Evolutionary conservation across 306 rosid genomes (phyloP).

Genomic region (Pueraria montana): DNA sequence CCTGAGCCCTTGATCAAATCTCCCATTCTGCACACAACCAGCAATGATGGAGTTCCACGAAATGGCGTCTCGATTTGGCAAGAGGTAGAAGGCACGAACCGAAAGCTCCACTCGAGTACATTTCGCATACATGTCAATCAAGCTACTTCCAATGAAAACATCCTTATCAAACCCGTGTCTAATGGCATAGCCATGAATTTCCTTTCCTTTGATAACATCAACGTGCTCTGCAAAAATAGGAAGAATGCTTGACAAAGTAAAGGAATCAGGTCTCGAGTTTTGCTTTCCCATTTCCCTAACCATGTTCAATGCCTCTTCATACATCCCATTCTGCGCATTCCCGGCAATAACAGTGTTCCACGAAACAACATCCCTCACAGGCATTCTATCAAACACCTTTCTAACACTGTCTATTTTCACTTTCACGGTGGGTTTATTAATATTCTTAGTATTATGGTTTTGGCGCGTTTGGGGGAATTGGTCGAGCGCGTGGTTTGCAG

Average conservation of each 20-base stretch:
- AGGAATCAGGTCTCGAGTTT: slow-evolving; percentile 74
- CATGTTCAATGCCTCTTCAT: slow-evolving; percentile 63
- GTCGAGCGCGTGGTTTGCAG: slow-evolving; percentile 37
- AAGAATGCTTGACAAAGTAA: slow-evolving; percentile 84
- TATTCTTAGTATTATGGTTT: not conserved
- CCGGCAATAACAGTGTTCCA: slow-evolving; percentile 90
- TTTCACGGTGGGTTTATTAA: not conserved
- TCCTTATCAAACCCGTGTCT: slow-evolving; percentile 75
- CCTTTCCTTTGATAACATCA: slow-evolving; percentile 75
- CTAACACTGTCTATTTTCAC: slow-evolving; percentile 57
- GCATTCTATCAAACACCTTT: slow-evolving; percentile 82
- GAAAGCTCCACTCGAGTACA: slow-evolving; percentile 68
- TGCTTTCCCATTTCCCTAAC: slow-evolving; percentile 68
- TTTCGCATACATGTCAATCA: slow-evolving; percentile 91
- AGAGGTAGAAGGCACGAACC: slow-evolving; percentile 57
- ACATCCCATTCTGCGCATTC: slow-evolving; percentile 75
- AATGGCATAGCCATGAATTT: slow-evolving; percentile 79
- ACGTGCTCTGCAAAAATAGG: slow-evolving; percentile 80
- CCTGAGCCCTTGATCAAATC: slow-evolving; percentile 69
- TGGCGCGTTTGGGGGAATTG: slow-evolving; percentile 35
- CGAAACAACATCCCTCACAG: slow-evolving; percentile 75
- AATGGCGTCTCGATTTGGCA: slow-evolving; percentile 63
- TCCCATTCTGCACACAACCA: slow-evolving; percentile 89
- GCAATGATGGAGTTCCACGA: slow-evolving; percentile 90
- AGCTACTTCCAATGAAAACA: slow-evolving; percentile 82